A percentile compares a stretch with the other conserved stretches of the same genome.
These are phyloP conservation scores for Aspergillus ochraceus DNA, from an alignment of 2,329 filamentous ascomycete species.

Conservation along the genomic window DNA sequence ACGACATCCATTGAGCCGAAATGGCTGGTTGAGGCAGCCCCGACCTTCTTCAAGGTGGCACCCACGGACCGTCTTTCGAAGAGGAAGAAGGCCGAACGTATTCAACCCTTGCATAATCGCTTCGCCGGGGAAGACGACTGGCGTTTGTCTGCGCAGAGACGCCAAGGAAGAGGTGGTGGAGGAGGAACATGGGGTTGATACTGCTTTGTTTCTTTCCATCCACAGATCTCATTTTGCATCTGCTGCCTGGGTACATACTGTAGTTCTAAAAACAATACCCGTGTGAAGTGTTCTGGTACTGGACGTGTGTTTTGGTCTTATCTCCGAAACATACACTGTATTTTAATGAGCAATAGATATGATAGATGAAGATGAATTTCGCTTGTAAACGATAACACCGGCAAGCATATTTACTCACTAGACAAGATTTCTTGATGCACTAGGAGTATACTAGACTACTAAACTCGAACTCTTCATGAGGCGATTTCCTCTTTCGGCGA, in stretches of 20 bases:
- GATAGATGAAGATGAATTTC: not conserved
- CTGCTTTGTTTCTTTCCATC: constrained; percentile 1
- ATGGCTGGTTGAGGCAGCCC: constrained; percentile 91
- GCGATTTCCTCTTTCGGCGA: not conserved
- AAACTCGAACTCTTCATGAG: not conserved
- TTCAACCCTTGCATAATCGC: constrained; percentile 92
- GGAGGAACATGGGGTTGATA: constrained; percentile 82
- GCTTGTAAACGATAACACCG: not conserved
- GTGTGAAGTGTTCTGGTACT: not conserved
- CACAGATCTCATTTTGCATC: not conserved
- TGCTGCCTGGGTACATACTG: constrained; percentile 4
- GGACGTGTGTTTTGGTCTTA: not conserved
- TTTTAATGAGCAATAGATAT: not conserved
- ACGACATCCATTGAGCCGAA: constrained; percentile 93
- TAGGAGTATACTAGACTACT: not conserved
- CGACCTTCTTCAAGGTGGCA: constrained; percentile 97
- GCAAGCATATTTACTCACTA: too few relatives aligned
- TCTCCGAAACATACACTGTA: constrained; percentile 1
- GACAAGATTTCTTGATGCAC: too few relatives aligned
- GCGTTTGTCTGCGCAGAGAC: constrained; percentile 84
- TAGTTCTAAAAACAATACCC: constrained; percentile 7
- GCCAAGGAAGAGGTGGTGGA: constrained; percentile 78
- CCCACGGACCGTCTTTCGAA: constrained; percentile 83
- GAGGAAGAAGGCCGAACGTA: constrained; percentile 89
- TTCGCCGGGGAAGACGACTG: constrained; percentile 93